Evolutionary conservation across 345 rosid species (phyloP).

Genomic region (Sisymbrium altissimum): DNA sequence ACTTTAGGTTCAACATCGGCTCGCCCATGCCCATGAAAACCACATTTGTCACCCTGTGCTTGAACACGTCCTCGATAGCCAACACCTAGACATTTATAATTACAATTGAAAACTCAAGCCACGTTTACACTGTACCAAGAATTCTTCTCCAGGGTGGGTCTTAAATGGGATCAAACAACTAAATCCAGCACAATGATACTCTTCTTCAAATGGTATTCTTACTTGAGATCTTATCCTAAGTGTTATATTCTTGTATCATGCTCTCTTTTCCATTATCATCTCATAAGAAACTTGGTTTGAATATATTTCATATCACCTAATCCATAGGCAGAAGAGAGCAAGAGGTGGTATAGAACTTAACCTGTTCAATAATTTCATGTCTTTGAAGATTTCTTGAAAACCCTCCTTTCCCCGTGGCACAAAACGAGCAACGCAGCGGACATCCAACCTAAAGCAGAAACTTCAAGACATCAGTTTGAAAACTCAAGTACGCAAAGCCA

Average conservation of each 20-base stretch:
- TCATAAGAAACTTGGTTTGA: neutral
- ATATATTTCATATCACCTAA: neutral
- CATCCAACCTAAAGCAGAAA: constrained; percentile 75
- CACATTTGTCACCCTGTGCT: constrained; percentile 91
- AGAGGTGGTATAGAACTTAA: constrained; percentile 17
- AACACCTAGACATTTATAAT: constrained; percentile 50
- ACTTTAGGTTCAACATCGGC: constrained; percentile 90
- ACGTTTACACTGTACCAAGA: neutral
- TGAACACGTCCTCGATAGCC: constrained; percentile 85
- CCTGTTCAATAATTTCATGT: constrained; percentile 97
- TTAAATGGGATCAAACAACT: neutral
- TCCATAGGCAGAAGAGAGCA: constrained; percentile 5
- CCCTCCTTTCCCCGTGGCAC: constrained; percentile 99
- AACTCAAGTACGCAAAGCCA: neutral
- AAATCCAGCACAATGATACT: neutral
- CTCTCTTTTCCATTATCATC: neutral
- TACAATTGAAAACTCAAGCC: constrained; percentile 1
- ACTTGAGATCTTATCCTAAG: neutral
- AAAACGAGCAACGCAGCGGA: constrained; percentile 92
- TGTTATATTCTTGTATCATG: neutral
- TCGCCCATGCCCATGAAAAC: constrained; percentile 99
- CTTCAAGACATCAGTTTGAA: constrained; percentile 14
- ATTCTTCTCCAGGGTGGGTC: neutral
- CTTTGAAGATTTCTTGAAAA: constrained; percentile 82
- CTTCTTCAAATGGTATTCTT: neutral